phyloP scores from a whole-genome alignment of 805 yeast genomes.

The Saturnispora dispora region DNA sequence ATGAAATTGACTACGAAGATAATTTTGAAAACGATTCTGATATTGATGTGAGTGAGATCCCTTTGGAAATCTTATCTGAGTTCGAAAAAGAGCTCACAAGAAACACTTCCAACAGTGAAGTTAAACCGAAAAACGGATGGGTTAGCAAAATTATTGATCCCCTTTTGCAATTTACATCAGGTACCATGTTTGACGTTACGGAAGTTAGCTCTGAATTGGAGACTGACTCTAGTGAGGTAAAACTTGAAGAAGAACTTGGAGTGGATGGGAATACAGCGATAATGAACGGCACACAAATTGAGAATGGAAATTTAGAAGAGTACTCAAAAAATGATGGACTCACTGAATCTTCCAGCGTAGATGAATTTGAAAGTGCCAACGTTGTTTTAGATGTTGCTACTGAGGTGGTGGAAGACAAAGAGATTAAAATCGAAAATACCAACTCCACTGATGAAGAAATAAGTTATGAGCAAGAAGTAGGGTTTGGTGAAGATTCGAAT shows the following conservation, averaged over 20 bases:
- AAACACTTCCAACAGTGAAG: neutral
- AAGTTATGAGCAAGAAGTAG: neutral
- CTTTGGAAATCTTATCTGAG: neutral
- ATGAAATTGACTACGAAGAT: conserved; percentile 1
- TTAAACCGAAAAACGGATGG: neutral
- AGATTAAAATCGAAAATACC: neutral
- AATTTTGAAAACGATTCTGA: conserved; percentile 2
- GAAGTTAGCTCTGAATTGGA: neutral
- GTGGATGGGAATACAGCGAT: neutral
- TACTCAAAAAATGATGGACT: neutral
- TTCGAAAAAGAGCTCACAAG: conserved; percentile 1
- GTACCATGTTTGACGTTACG: conserved; percentile 5
- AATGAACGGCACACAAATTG: neutral
- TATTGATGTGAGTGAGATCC: neutral
- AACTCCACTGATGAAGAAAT: neutral
- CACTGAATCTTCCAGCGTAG: neutral
- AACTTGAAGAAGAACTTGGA: neutral
- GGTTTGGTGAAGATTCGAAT: neutral
- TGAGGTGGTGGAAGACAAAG: neutral
- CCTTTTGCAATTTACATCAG: conserved; percentile 4
- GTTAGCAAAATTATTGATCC: conserved; percentile 2
- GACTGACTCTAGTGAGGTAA: neutral
- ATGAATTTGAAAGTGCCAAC: neutral
- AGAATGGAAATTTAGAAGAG: neutral
- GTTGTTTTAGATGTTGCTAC: neutral